A percentile compares a stretch with the other conserved stretches of the same genome.
These are phyloP conservation scores for Citeromyces matritensis DNA, from an alignment of 805 yeast genomes.

Conservation along the genomic window DNA sequence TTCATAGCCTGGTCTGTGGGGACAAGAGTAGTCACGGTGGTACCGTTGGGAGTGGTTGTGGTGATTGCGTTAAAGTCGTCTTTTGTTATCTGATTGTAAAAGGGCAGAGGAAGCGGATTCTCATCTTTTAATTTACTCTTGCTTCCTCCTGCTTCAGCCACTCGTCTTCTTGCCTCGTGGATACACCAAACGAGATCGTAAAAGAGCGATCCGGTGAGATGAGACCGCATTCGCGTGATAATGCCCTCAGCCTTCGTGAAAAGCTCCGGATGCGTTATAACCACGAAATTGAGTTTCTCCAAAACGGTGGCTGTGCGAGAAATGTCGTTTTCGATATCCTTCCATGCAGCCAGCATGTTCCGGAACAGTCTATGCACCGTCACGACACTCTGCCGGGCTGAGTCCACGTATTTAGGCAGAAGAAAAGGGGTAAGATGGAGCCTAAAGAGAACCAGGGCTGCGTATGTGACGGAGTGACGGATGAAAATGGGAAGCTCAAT, in stretches of 20 bases:
- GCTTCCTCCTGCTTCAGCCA: constrained; percentile 19
- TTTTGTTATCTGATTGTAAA: constrained; percentile 78
- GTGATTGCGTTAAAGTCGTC: constrained; percentile 81
- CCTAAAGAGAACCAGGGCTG: constrained; percentile 67
- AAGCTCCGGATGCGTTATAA: constrained; percentile 77
- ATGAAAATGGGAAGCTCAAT: constrained; percentile 79
- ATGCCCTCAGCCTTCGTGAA: constrained; percentile 62
- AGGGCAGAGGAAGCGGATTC: constrained; percentile 60
- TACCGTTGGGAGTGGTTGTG: constrained; percentile 84
- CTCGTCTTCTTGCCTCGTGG: constrained; percentile 81
- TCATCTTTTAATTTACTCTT: neutral
- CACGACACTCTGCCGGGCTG: constrained; percentile 85
- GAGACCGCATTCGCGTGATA: constrained; percentile 81
- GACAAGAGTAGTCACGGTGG: constrained; percentile 76
- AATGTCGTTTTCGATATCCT: constrained; percentile 77
- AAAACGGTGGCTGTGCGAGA: constrained; percentile 83
- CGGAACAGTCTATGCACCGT: constrained; percentile 81
- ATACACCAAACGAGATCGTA: constrained; percentile 90
- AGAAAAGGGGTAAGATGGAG: constrained; percentile 67
- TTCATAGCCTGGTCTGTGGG: constrained; percentile 71
- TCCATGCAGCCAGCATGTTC: constrained; percentile 86
- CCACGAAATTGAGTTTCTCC: constrained; percentile 76
- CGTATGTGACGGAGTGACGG: constrained; percentile 73
- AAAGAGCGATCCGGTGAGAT: constrained; percentile 78
- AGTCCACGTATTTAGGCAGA: constrained; percentile 62